Percentiles rank a stretch among this genome's conserved stretches.
Evolutionary conservation across 2,329 filamentous ascomycete species (phyloP).

Genomic region (Neophaeococcomyces aloes): DNA sequence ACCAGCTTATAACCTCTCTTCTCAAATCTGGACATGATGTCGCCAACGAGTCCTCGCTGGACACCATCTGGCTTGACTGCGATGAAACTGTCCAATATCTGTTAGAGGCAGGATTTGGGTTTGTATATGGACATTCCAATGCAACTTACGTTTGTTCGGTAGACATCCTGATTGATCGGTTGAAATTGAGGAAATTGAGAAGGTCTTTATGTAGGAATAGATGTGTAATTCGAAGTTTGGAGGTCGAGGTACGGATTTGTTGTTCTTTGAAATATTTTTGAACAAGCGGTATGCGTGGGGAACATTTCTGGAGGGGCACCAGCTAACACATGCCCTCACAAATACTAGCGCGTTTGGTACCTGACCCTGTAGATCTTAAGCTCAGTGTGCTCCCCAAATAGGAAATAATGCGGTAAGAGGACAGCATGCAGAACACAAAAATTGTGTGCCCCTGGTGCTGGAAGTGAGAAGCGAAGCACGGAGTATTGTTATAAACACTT

Average conservation of each 20-base stretch:
- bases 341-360: neutral
- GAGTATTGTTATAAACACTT: too few relatives aligned
- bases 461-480: too few relatives aligned
- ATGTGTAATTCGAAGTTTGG: too few relatives aligned
- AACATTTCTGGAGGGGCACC: conserved; percentile 6
- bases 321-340: neutral
- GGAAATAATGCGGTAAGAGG: too few relatives aligned
- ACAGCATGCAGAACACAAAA: too few relatives aligned
- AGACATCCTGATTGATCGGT: conserved; percentile 55
- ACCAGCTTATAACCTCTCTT: conserved; percentile 96
- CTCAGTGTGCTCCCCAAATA: too few relatives aligned
- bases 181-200: neutral
- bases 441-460: too few relatives aligned
- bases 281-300: conserved; percentile 5
- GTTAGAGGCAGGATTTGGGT: conserved; percentile 25
- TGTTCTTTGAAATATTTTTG: neutral
- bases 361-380: conserved; percentile 2
- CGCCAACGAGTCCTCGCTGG: conserved; percentile 95
- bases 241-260: neutral
- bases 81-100: conserved; percentile 99
- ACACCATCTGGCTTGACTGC: conserved; percentile 99
- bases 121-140: conserved; percentile 19
- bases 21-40: conserved; percentile 98
- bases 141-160: conserved; percentile 74
- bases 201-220: too few relatives aligned